A percentile compares a stretch with the other conserved stretches of the same genome.
These are phyloP conservation scores for Centaurea solstitialis DNA, from an alignment of 129 eudicot genomes.

Conservation along the genomic window DNA sequence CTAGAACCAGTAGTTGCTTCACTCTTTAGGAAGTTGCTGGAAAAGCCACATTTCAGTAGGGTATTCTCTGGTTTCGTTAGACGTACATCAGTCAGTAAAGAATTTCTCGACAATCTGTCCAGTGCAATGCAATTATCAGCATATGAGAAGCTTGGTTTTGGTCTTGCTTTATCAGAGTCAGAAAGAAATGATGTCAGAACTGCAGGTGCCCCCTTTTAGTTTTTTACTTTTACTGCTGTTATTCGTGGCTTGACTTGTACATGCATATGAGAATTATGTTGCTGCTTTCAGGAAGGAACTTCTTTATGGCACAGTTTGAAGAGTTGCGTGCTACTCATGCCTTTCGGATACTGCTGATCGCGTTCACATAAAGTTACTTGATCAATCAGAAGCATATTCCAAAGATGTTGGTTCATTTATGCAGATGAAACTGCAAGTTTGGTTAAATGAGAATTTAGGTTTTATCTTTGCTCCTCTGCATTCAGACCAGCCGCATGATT, in stretches of 20 bases:
- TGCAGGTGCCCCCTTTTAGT: constrained; percentile 41
- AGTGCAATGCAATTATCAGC: constrained; percentile 48
- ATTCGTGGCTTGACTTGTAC: constrained; percentile 9
- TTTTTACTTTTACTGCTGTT: not conserved
- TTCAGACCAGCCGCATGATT: constrained; percentile 40
- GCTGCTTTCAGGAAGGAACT: constrained; percentile 63
- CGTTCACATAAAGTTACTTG: constrained; percentile 60
- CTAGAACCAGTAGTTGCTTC: constrained; percentile 41
- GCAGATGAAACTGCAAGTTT: constrained; percentile 49
- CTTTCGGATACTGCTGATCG: constrained; percentile 37
- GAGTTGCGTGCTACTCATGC: constrained; percentile 39
- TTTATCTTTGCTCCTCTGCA: constrained; percentile 58
- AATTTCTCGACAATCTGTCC: constrained; percentile 48
- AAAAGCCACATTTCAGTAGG: constrained; percentile 58
- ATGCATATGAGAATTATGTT: not conserved
- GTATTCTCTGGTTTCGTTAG: constrained; percentile 44
- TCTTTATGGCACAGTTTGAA: constrained; percentile 52
- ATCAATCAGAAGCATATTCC: constrained; percentile 57
- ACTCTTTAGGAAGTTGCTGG: constrained; percentile 46
- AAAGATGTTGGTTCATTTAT: constrained; percentile 65
- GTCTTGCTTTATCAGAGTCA: constrained; percentile 62
- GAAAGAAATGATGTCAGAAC: constrained; percentile 47
- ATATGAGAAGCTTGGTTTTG: constrained; percentile 55
- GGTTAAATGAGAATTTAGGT: constrained; percentile 35
- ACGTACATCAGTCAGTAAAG: constrained; percentile 41